Evolutionary conservation across 2,329 filamentous ascomycete species (phyloP).

Genomic region (Mycosphaerelloides madeirae): DNA sequence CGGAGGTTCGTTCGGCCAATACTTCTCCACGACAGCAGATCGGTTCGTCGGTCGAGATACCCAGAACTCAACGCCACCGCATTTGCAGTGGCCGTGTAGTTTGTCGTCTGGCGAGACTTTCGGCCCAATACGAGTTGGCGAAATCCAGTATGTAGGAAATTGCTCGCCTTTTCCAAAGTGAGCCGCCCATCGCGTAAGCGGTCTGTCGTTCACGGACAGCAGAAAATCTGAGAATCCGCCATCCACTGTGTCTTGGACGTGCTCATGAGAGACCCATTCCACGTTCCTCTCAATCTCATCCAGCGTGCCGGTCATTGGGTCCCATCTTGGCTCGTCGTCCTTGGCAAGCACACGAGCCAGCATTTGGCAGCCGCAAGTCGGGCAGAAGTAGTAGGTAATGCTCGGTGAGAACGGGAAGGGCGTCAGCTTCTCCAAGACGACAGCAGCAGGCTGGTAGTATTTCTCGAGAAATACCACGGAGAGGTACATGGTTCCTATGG

Average conservation of each 20-base stretch:
- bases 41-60: conserved; percentile 52
- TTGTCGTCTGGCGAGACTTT: conserved; percentile 10
- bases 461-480: conserved; percentile 42
- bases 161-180: conserved; percentile 13
- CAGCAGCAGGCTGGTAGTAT: conserved; percentile 26
- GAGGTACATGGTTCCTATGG: conserved; percentile 44
- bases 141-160: conserved; percentile 23
- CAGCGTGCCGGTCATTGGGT: conserved; percentile 30
- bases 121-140: conserved; percentile 4
- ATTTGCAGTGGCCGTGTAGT: conserved; percentile 51
- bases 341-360: conserved; percentile 18
- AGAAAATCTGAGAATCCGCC: conserved; percentile 37
- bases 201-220: conserved; percentile 20
- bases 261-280: conserved; percentile 31
- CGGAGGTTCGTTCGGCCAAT: conserved; percentile 50
- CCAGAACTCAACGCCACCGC: conserved; percentile 52
- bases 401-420: conserved; percentile 42
- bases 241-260: conserved; percentile 33
- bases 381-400: conserved; percentile 46
- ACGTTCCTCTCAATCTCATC: conserved; percentile 29
- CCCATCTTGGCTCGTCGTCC: conserved; percentile 21
- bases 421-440: conserved; percentile 34
- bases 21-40: conserved; percentile 44
- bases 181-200: conserved; percentile 27
- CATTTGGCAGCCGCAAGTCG: conserved; percentile 46